These are phyloP conservation scores for Phytophthora syringae DNA, from an alignment of 352 stramenopile genomes.

Conservation along the genomic window DNA sequence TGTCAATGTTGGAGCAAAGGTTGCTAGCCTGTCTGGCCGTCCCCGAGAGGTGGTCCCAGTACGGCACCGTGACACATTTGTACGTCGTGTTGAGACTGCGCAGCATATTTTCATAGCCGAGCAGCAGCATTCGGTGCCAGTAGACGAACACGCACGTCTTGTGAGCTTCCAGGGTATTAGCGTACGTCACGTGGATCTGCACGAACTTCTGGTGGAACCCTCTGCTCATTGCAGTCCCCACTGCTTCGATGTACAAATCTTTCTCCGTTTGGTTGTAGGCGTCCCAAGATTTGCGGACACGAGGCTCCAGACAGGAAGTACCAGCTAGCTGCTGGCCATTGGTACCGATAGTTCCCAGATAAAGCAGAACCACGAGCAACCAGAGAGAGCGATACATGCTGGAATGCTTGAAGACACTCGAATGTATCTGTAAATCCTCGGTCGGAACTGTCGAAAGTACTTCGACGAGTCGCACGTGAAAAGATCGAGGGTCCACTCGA, in stretches of 20 bases:
- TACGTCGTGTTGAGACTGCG: conserved; percentile 46
- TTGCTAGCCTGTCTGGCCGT: conserved; percentile 20
- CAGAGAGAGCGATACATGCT: background rate
- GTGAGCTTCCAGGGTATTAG: conserved; percentile 56
- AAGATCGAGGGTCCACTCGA: too few relatives aligned
- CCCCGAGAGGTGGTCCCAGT: conserved; percentile 59
- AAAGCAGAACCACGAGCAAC: conserved; percentile 6
- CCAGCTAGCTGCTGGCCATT: conserved; percentile 26
- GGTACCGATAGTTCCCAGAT: background rate
- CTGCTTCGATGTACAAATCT: conserved; percentile 41
- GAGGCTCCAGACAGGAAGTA: conserved; percentile 34
- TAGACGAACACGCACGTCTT: conserved; percentile 73
- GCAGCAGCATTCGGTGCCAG: conserved; percentile 69
- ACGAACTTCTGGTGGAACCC: conserved; percentile 60
- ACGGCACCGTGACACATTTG: conserved; percentile 65
- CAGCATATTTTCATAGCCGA: conserved; percentile 82
- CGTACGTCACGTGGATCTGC: conserved; percentile 65
- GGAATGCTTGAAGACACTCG: background rate
- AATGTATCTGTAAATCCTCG: background rate
- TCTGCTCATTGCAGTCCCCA: conserved; percentile 46
- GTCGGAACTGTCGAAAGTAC: background rate
- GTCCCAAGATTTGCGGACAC: conserved; percentile 59
- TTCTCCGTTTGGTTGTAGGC: conserved; percentile 45
- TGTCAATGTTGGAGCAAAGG: conserved; percentile 39
- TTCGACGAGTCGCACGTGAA: background rate